Base-by-base conservation (phyloP, 169 alveolate species). In the Plasmodium falciparum region DNA sequence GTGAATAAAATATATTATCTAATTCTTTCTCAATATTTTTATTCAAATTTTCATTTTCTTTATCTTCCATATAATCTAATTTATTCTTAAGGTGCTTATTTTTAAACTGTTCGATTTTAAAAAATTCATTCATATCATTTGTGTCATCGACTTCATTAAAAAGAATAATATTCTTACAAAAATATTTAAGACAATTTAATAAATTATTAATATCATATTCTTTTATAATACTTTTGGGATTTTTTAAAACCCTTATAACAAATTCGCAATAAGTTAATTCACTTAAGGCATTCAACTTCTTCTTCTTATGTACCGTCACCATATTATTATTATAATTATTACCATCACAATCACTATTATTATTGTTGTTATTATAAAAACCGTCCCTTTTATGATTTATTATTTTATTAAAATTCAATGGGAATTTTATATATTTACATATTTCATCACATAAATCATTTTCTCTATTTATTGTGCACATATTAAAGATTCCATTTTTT, bases 61-160 rank as follows among this genome's bases (percentile, higher is more conserved):
- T 29, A 17, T 54, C 12, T 17, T 67, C 47, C 24, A 20, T 17
- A 11, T 70, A 49, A 5, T 56, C 65, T 5, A n/a, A 61, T 59
- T 67, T 88, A 47, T 88, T 74, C 56, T 88, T 59, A 20, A 67
- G 20, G n/a, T 75, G 20, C 15, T 20, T 73, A 29, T 62, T 73
- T 65, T 88, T 76, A 39, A 88, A 78, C 33, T 78, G 93, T 9
- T 88, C 90, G 4, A 78, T 73, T 88, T 71, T 70, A 26, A 62
- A 66, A 5, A 78, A 65, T 26, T 88, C 93, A 9, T 78, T 80
- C 86, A 78, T 88, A 43, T 88, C 49, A 13, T 49, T 20, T 15
- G 2, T 6, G 5, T 73, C 66, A 66, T 71, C 69, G 7, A 45
- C n/a, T 33, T 88, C 93, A 49, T 70, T 78, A 47, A 6, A 47